phyloP scores from a whole-genome alignment of 2,329 filamentous ascomycete genomes.

The Zarea fungicola region DNA sequence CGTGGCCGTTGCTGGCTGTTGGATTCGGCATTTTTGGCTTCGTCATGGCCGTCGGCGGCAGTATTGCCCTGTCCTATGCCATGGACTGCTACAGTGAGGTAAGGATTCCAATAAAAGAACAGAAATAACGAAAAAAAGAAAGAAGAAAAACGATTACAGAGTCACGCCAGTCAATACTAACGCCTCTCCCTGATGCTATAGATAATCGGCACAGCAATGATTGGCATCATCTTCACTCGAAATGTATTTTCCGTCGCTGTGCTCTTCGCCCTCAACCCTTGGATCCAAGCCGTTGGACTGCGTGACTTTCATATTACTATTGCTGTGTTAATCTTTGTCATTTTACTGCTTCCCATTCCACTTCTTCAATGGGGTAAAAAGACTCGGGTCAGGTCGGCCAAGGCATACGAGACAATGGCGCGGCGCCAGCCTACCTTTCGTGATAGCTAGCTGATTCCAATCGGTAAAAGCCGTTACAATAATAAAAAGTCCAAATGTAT shows the following conservation, averaged over 20 bases:
- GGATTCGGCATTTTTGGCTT: slow-evolving; percentile 9
- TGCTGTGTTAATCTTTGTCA: slow-evolving; percentile 20
- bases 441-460: too few relatives aligned
- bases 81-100: slow-evolving; percentile 13
- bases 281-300: slow-evolving; percentile 27
- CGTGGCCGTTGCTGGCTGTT: slow-evolving; percentile 7
- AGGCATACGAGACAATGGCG: not conserved
- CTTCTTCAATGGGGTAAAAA: slow-evolving; percentile 28
- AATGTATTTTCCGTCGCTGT: slow-evolving; percentile 26
- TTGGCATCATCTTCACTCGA: slow-evolving; percentile 27
- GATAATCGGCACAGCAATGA: slow-evolving; percentile 22
- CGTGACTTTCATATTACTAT: slow-evolving; percentile 24
- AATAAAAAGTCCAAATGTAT: too few relatives aligned
- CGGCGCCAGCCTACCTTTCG: not conserved
- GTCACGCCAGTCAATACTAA: not conserved
- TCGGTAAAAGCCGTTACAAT: too few relatives aligned
- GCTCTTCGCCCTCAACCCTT: slow-evolving; percentile 25
- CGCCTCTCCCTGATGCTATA: too few relatives aligned
- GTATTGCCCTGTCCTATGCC: slow-evolving; percentile 10
- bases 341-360: slow-evolving; percentile 23
- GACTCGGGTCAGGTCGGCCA: not conserved
- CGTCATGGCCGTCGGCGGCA: not conserved
- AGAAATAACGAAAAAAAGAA: not conserved
- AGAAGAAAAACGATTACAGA: not conserved
- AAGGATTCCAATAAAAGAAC: not conserved